Conservation (phyloP, 495 filamentous ascomycete species). For the Xylaria nigripes region DNA sequence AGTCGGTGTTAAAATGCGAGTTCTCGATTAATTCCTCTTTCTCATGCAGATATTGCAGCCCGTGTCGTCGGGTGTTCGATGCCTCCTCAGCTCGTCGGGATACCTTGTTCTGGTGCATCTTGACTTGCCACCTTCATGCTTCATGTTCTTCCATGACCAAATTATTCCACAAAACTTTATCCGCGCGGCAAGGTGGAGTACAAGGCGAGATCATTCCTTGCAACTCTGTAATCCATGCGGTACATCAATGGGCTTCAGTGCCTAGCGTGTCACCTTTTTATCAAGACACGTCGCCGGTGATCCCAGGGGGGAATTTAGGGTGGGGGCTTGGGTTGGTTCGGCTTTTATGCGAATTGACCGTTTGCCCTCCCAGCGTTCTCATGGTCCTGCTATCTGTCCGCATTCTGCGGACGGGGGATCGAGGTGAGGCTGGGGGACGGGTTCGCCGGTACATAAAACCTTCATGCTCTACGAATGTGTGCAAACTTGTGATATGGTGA, state of each 20-base stretch:
- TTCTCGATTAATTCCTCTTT: background rate
- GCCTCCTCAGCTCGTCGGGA: background rate
- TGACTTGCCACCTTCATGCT: background rate
- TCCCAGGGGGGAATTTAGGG: slow-evolving; percentile 21
- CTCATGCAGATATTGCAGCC: background rate
- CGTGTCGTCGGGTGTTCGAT: background rate
- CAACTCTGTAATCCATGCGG: slow-evolving; percentile 59
- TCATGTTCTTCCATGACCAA: background rate
- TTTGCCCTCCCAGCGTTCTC: slow-evolving; percentile 24
- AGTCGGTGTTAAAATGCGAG: background rate
- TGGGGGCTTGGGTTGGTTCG: slow-evolving; percentile 27
- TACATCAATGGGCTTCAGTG: slow-evolving; percentile 33
- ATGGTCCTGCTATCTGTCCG: slow-evolving; percentile 20
- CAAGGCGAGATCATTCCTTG: slow-evolving; percentile 59
- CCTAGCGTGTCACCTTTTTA: slow-evolving; percentile 10
- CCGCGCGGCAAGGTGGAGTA: slow-evolving; percentile 55
- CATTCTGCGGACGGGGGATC: slow-evolving; percentile 15
- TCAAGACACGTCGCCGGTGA: slow-evolving; percentile 20
- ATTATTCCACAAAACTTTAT: slow-evolving; percentile 4
- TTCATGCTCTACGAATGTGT: background rate
- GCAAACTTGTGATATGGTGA: background rate
- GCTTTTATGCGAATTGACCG: slow-evolving; percentile 30
- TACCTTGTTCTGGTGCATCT: background rate
- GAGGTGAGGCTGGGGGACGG: slow-evolving; percentile 22
- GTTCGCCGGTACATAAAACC: slow-evolving; percentile 27